Evolutionary conservation across 371 early-diverging fungal species (phyloP).

Genomic region (Zopfochytrium polystomum): DNA sequence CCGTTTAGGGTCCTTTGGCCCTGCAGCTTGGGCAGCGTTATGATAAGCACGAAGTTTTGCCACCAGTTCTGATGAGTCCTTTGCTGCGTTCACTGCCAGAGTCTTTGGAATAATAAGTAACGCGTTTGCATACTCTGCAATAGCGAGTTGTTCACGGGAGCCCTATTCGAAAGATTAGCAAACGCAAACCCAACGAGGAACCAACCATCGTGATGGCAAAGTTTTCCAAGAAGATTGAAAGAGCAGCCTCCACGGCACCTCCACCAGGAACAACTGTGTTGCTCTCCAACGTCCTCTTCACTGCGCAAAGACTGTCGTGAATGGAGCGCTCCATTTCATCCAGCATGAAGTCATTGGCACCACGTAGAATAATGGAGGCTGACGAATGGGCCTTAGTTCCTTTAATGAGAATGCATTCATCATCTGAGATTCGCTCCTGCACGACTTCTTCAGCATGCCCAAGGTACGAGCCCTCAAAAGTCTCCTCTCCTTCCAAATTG

Average conservation of each 20-base stretch:
- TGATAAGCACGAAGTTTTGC: conserved; percentile 94
- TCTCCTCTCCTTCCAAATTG: conserved; percentile 97
- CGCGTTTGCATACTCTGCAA: conserved; percentile 97
- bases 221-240: conserved; percentile 97
- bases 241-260: conserved; percentile 98
- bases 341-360: conserved; percentile 98
- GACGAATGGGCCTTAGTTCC: conserved; percentile 91
- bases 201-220: conserved; percentile 85
- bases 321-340: conserved; percentile 99
- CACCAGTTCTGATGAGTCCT: conserved; percentile 96
- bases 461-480: conserved; percentile 84
- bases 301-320: conserved; percentile 96
- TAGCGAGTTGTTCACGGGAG: conserved; percentile 94
- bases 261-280: conserved; percentile 99
- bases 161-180: conserved; percentile 23
- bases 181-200: conserved; percentile 1
- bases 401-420: conserved; percentile 96
- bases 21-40: conserved; percentile 68
- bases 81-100: conserved; percentile 98
- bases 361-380: conserved; percentile 94
- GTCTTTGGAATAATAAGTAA: conserved; percentile 97
- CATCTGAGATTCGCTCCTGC: conserved; percentile 96
- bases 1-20: conserved; percentile 62
- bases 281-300: conserved; percentile 98
- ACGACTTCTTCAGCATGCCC: conserved; percentile 96